Evolutionary conservation across 2,329 filamentous ascomycete species (phyloP).

Genomic region (Diaporthe destruens): DNA sequence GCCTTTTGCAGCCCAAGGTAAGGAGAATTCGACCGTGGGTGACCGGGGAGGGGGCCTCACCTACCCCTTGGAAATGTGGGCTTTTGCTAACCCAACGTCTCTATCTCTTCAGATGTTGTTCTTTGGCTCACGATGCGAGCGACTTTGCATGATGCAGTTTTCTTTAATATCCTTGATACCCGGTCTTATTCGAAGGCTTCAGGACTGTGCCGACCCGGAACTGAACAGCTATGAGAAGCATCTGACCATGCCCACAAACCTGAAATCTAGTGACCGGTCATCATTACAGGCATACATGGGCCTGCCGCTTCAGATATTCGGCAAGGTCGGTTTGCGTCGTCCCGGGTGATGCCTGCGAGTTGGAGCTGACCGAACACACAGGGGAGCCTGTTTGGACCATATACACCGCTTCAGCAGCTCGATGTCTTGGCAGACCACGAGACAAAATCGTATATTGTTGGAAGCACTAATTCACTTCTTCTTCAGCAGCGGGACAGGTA

Average conservation of each 20-base stretch:
- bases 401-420: constrained; percentile 95
- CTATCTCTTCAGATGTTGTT: constrained; percentile 83
- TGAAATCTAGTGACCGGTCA: constrained; percentile 90
- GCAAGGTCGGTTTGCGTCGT: constrained; percentile 71
- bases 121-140: constrained; percentile 96
- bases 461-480: constrained; percentile 94
- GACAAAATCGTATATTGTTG: constrained; percentile 97
- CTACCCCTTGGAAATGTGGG: no score
- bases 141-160: constrained; percentile 98
- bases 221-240: constrained; percentile 85
- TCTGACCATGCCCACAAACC: constrained; percentile 81
- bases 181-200: constrained; percentile 88
- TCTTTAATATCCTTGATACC: constrained; percentile 95
- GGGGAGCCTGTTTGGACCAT: constrained; percentile 95
- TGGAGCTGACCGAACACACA: constrained; percentile 51
- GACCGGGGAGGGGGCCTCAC: no score
- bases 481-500: constrained; percentile 96
- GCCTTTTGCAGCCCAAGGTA: constrained; percentile 94
- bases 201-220: constrained; percentile 95
- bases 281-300: constrained; percentile 96
- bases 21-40: constrained; percentile 22
- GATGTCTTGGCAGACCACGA: constrained; percentile 93
- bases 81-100: not conserved
- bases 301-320: constrained; percentile 92
- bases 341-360: constrained; percentile 31